Evolutionary conservation across 768 basidiomycete genomes (phyloP), one percentile per base, ranked within the genome.

Genomic region (Leccinum barrowsii): DNA sequence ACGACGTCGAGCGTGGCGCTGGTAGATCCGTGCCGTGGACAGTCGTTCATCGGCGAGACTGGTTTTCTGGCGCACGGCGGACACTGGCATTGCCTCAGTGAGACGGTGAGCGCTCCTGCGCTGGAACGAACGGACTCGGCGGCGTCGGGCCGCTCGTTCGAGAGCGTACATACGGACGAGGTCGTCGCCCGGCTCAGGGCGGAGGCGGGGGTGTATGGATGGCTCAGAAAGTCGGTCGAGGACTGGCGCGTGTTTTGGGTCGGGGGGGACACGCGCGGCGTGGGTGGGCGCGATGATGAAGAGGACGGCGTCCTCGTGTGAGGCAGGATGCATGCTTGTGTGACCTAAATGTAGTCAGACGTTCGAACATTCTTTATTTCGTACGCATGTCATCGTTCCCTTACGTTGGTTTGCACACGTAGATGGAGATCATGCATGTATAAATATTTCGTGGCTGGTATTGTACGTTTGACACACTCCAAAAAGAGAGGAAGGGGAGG

Each of bases 171-270:
- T 30, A 77, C 84, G 2, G 78, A 82, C 22, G 86, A 84, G 50
- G 65, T 84, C 7, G 57, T 72, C 1, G 75, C 73, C 26, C 69
- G 74, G 64, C 66, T 84, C 67, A 78, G 77, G 65, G 73, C 72
- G 21, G 83, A 85, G 57, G 78, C 86, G 57, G 91, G 91, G 6
- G 72, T 88, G 5, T 94, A 93, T 68, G 90, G 82, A 0, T 92
- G 91, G 90, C 79, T 84, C 72, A 74, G 83, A 63, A 90, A 86
- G 66, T 90, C 86, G 15, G 60, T 77, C 4, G 82, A 85, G 55
- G 91, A 94, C 66, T 94, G 85, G 81, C 77, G 91, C 21, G 82
- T 93, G 12, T 85, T 93, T 67, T 94, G 91, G 91, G 73, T 92
- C 10, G 91, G 91, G 0, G 89, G 89, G 21, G 75, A 74, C 63